Evolutionary conservation across 139 green algal species (phyloP).

Genomic region (Closterium sp.): DNA sequence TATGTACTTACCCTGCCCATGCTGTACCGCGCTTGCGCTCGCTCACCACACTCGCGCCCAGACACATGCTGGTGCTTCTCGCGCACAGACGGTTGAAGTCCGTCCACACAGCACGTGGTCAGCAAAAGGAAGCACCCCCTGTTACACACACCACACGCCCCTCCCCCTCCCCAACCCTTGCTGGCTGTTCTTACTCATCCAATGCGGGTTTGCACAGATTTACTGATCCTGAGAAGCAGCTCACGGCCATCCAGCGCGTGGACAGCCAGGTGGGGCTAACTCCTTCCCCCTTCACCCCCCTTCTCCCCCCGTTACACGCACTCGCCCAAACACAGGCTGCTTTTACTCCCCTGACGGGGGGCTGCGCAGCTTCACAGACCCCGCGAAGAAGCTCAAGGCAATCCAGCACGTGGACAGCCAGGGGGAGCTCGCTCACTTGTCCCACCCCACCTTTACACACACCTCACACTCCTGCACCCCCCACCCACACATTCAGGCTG

Average conservation of each 20-base stretch:
- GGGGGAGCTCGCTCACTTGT: no score
- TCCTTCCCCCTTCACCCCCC: background rate
- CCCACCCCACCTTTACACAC: no score
- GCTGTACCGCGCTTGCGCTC: no score
- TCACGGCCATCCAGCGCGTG: slow-evolving; percentile 19
- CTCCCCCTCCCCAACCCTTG: no score
- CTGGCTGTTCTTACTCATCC: slow-evolving; percentile 25
- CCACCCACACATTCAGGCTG: background rate
- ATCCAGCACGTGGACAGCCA: slow-evolving; percentile 19
- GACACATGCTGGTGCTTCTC: no score
- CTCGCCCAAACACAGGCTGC: background rate
- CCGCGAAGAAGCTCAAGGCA: background rate
- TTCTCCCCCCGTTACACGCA: no score
- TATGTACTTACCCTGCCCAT: no score
- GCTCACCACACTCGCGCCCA: no score
- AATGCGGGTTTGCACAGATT: background rate
- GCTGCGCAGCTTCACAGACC: background rate
- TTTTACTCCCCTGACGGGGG: background rate
- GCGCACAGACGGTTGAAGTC: no score
- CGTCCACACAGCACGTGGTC: slow-evolving; percentile 1
- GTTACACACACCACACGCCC: background rate
- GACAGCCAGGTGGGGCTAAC: slow-evolving; percentile 8
- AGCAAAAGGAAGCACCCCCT: background rate
- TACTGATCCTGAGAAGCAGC: background rate
- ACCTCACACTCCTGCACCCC: background rate